Conservation (phyloP, 2,329 filamentous ascomycete species). For the Ramularia endophylla region DNA sequence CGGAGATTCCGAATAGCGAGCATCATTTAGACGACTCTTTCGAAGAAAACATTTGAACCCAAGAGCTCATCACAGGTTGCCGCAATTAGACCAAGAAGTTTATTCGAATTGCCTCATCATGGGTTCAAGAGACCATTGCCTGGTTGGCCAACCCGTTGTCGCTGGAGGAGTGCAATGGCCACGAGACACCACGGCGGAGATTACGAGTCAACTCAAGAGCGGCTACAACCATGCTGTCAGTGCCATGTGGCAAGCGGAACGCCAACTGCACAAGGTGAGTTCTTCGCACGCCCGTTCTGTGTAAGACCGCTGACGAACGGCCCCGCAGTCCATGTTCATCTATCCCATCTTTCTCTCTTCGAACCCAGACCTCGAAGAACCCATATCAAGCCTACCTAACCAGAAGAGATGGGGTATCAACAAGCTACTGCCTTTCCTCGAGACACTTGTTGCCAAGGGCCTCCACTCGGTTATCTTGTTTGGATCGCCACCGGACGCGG, state of each 20-base stretch:
- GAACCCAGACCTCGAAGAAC: constrained; percentile 81
- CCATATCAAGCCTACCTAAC: constrained; percentile 85
- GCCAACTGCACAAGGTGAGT: constrained; percentile 54
- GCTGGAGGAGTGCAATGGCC: no score
- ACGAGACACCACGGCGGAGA: constrained; percentile 42
- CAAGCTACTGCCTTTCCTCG: constrained; percentile 75
- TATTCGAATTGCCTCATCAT: no score
- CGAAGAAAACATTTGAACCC: no score
- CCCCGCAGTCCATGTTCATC: constrained; percentile 82
- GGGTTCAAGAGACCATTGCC: no score
- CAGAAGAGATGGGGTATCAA: constrained; percentile 86
- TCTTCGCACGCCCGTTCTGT: no score
- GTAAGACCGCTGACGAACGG: no score
- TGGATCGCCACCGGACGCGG: constrained; percentile 76
- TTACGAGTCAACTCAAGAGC: constrained; percentile 47
- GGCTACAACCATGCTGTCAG: constrained; percentile 48
- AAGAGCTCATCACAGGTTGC: no score
- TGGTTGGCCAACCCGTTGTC: no score
- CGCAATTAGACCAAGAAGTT: no score
- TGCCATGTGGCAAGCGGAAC: constrained; percentile 47
- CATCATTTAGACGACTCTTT: no score
- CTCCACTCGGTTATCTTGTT: constrained; percentile 92
- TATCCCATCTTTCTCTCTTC: constrained; percentile 97
- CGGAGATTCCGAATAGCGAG: no score
- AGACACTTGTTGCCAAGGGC: constrained; percentile 81